Base-by-base conservation (phyloP, 768 basidiomycete species). In the Kwoniella shandongensis region DNA sequence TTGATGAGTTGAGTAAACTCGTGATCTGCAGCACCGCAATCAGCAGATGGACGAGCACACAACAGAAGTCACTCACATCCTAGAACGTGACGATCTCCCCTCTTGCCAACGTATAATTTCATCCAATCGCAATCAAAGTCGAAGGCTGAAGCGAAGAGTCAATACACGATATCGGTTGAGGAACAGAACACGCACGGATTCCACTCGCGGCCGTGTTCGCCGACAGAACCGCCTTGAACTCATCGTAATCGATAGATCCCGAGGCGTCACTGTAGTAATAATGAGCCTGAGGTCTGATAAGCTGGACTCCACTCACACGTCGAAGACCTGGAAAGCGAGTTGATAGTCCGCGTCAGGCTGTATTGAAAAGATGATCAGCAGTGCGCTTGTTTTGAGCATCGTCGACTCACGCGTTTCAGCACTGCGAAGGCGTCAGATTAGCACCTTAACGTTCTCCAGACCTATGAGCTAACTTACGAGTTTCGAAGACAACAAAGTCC, bases 1-100 rank as follows among this genome's bases (percentile, higher is more conserved):
- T 97, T 98, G 91, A 99, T 96, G 58, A 98, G 80, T 79, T 97
- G 93, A 27, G 92, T 96, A 79, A 98, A 98, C 78, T 98, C 93
- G 74, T 88, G 88, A 79, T 93, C 88, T 91, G 66, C 38, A 38
- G 8, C 7, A 13, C n/a, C 12, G 12, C 13, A 5, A 25, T 44
- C 22, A 26, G 53, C 13, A 8, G 7, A 18, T 17, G 30, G 36
- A 13, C 10, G 12, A 13, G 4, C 35, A 17, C 8, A 36, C 15
- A 50, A 27, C 22, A 52, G 51, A 44, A 4, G 12, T 5, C 5
- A 81, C 88, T 69, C 69, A 91, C 92, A 96, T 79, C 91, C 91
- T 54, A 96, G 81, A 57, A 93, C 91, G 73, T 92, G 91, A 36
- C 85, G 80, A 44, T 89, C 93, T 61, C 91, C 88, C 78, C 86